Base-by-base conservation (phyloP, 2,329 filamentous ascomycete species). In the Apiospora kogelbergensis region DNA sequence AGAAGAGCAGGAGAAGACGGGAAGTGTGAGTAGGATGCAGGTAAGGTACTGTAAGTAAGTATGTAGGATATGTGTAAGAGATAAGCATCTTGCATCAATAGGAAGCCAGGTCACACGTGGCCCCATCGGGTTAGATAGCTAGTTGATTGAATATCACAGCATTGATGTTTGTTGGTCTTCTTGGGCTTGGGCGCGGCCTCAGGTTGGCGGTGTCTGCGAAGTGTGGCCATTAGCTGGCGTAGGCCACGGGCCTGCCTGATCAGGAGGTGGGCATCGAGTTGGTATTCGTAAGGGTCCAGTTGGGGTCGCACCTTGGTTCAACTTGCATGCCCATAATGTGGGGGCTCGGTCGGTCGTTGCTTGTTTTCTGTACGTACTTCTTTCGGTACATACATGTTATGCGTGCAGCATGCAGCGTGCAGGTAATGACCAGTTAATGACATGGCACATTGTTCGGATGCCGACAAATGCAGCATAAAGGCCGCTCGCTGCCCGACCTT, bases 281-380 rank as follows among this genome's bases (percentile, higher is more conserved):
- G 33, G 33, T 3, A 60, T 60, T 37, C 30, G 17, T 60, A 60
- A 37, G 53, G 53, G 53, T 60, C 53, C 53, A 60, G 53, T 6
- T 60, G 53, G 30, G 53, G 53, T 10, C 30, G 53, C 30, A 60
- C 53, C 53, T 60, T 60, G 53, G 53, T 60, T 60, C 53, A 37
- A 37, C 53, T 60, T 60, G 53, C 53, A 60, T 37, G 17, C 26
- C 46, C 26, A 11, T 37, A 37, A n/a, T 60, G 30, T 60, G 53
- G 53, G 48, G 53, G 30, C 17, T 7, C 33, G n/a, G n/a, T 37
- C 53, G 20, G 20, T 37, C 17, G 53, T 60, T 60, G 53, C 53
- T 60, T 60, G 53, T 60, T 60, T 60, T 60, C 53, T 30, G 3
- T 37, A 30, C 30, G 24, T 53, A 53, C 24, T 15, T 17, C n/a